Percentiles rank a stretch among this genome's conserved stretches.
These are phyloP conservation scores for Talaromyces sp. DNA, from an alignment of 2,329 filamentous ascomycete species.

Conservation along the genomic window DNA sequence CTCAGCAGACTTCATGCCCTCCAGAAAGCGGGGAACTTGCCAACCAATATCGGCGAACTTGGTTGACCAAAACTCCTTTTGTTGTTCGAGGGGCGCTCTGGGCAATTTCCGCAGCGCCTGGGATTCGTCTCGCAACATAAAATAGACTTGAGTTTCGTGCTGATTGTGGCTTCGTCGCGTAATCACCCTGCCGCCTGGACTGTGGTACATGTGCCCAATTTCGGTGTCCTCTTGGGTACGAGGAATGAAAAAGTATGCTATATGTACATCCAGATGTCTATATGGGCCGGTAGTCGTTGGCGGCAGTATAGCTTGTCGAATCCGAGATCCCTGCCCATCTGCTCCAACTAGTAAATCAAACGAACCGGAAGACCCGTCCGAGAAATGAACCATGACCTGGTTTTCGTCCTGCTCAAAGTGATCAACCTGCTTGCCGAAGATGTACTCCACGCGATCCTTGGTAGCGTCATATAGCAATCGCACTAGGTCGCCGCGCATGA, in stretches of 20 bases:
- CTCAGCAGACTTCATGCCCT: constrained; percentile 37
- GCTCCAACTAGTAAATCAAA: constrained; percentile 56
- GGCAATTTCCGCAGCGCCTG: background rate
- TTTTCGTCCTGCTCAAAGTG: constrained; percentile 29
- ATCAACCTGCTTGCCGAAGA: background rate
- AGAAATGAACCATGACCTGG: constrained; percentile 41
- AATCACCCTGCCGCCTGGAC: constrained; percentile 25
- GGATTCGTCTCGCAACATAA: constrained; percentile 21
- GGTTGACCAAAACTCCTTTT: constrained; percentile 29
- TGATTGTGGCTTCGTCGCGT: constrained; percentile 24
- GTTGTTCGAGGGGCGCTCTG: constrained; percentile 18
- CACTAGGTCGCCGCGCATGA: constrained; percentile 57
- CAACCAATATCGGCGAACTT: constrained; percentile 39
- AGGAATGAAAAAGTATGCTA: constrained; percentile 30
- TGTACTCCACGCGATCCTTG: background rate
- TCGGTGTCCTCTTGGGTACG: constrained; percentile 17
- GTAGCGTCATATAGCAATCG: constrained; percentile 48
- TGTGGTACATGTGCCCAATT: constrained; percentile 13
- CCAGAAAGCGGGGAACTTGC: constrained; percentile 34
- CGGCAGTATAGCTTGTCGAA: constrained; percentile 40
- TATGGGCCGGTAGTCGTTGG: constrained; percentile 21
- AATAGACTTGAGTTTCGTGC: constrained; percentile 23
- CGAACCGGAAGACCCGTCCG: constrained; percentile 40
- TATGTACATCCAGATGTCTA: constrained; percentile 22
- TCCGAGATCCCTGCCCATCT: constrained; percentile 53